Percentiles rank a stretch among this genome's conserved stretches.
Evolutionary conservation across 2,329 filamentous ascomycete genomes (phyloP).

Genomic region (Periconia macrospinosa): DNA sequence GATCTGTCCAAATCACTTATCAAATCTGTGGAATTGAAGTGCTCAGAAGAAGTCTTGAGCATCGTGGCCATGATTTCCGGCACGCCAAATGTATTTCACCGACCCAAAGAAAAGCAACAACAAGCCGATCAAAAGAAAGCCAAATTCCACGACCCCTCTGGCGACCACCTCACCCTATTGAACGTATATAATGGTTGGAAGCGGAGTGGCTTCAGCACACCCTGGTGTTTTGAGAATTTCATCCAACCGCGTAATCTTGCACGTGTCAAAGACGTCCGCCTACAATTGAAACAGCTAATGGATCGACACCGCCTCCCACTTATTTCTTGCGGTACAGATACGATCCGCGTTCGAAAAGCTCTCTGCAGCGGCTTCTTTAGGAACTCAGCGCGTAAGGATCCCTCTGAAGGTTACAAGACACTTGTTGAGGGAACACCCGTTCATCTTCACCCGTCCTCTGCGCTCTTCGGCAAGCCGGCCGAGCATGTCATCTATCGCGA

Average conservation of each 20-base stretch:
- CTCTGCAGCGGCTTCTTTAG: slow-evolving; percentile 95
- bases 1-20: slow-evolving; percentile 89
- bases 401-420: slow-evolving; percentile 96
- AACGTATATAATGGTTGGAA: slow-evolving; percentile 99
- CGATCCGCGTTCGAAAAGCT: slow-evolving; percentile 82
- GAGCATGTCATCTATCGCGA: slow-evolving; percentile 96
- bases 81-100: slow-evolving; percentile 84
- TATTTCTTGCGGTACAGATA: slow-evolving; percentile 83
- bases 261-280: slow-evolving; percentile 86
- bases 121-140: slow-evolving; percentile 97
- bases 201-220: slow-evolving; percentile 73
- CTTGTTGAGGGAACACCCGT: slow-evolving; percentile 93
- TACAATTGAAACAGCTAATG: slow-evolving; percentile 93
- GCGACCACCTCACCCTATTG: slow-evolving; percentile 90
- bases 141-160: slow-evolving; percentile 94
- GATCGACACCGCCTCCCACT: slow-evolving; percentile 83
- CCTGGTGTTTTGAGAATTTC: slow-evolving; percentile 98
- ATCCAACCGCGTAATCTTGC: slow-evolving; percentile 90
- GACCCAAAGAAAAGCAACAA: slow-evolving; percentile 94
- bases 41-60: slow-evolving; percentile 89
- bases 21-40: slow-evolving; percentile 80
- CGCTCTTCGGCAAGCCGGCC: slow-evolving; percentile 91
- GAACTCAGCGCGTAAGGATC: slow-evolving; percentile 91
- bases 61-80: slow-evolving; percentile 75
- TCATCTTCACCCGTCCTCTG: slow-evolving; percentile 88